A percentile compares a stretch with the other conserved stretches of the same genome.
phyloP scores from a whole-genome alignment of 1,284 basidiomycete species.

The Cutaneotrichosporon mucoides region DNA sequence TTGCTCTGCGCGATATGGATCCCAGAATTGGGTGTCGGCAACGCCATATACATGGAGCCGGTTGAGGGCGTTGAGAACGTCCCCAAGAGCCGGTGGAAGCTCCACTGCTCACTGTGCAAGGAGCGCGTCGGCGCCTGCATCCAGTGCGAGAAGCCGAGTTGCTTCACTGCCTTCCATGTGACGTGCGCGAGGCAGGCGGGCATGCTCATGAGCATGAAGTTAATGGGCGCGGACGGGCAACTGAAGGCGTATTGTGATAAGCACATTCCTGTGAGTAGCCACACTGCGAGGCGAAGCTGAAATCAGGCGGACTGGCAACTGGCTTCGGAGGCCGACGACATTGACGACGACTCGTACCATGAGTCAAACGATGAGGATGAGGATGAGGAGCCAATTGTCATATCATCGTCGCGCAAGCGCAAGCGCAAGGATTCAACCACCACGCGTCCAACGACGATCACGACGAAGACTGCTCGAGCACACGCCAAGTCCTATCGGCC shows the following conservation, averaged over 20 bases:
- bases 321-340: conserved; percentile 32
- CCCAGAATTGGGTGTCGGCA: conserved; percentile 89
- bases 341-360: conserved; percentile 24
- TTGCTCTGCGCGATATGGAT: conserved; percentile 97
- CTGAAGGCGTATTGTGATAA: conserved; percentile 80
- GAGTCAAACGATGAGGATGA: conserved; percentile 40
- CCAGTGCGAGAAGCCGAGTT: conserved; percentile 87
- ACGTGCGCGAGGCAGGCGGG: conserved; percentile 89
- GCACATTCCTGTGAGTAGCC: conserved; percentile 81
- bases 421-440: conserved; percentile 18
- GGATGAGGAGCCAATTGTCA: conserved; percentile 48
- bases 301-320: conserved; percentile 20
- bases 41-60: conserved; percentile 98
- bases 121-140: conserved; percentile 86
- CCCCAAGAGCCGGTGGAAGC: conserved; percentile 87
- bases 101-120: conserved; percentile 88
- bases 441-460: conserved; percentile 18
- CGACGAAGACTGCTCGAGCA: conserved; percentile 54
- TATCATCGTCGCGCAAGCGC: conserved; percentile 11
- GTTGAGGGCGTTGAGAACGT: conserved; percentile 86
- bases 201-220: conserved; percentile 81
- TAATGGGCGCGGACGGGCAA: conserved; percentile 51
- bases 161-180: conserved; percentile 91
- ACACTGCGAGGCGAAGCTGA: no score
- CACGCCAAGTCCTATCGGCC: conserved; percentile 55